Evolutionary conservation across 140 eudicot species (phyloP).

Genomic region (Oenanthe javanica): DNA sequence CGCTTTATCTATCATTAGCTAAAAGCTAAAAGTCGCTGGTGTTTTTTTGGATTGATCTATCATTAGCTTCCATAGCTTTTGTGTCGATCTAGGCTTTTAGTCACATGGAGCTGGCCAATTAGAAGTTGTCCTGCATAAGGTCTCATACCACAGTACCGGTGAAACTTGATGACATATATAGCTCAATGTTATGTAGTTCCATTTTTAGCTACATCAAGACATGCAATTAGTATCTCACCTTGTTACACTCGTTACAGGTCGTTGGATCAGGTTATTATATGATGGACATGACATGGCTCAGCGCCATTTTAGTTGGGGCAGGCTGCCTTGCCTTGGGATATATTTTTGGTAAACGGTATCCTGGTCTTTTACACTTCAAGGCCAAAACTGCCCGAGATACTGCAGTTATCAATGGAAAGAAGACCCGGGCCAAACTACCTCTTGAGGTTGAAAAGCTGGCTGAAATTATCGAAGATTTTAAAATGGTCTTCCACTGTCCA

Average conservation of each 20-base stretch:
- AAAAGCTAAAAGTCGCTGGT: background rate
- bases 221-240: background rate
- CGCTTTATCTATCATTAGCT: too few species aligned
- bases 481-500: constrained; percentile 46
- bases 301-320: constrained; percentile 85
- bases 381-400: constrained; percentile 21
- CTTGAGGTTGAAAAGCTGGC: constrained; percentile 91
- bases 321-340: constrained; percentile 92
- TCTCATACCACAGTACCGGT: background rate
- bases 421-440: constrained; percentile 37
- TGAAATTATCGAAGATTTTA: constrained; percentile 87
- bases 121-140: background rate
- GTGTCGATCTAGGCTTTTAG: background rate
- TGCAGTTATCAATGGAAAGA: constrained; percentile 39
- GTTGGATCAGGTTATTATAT: constrained; percentile 23
- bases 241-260: background rate
- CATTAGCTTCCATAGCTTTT: background rate
- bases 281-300: constrained; percentile 78
- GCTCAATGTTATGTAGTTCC: background rate
- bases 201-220: background rate
- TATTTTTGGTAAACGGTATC: constrained; percentile 47
- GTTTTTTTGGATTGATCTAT: background rate
- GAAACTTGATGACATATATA: background rate
- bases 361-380: constrained; percentile 24
- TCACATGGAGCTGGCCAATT: too few species aligned